Base-by-base conservation (phyloP, 768 basidiomycete genomes). In the Leccinum arenicola region DNA sequence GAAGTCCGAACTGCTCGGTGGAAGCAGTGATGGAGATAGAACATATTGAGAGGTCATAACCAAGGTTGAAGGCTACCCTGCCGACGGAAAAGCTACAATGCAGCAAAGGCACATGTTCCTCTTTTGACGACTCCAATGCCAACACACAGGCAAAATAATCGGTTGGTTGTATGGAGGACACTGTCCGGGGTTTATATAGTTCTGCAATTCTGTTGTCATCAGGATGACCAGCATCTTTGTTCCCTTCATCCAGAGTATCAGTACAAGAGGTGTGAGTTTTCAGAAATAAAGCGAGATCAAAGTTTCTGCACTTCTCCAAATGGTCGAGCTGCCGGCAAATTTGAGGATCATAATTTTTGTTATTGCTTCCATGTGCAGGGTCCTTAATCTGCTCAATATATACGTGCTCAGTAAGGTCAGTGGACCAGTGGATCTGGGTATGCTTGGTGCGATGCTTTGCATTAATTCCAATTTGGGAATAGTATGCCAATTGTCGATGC, bases 261-360 rank as follows among this genome's bases (percentile, higher is more conserved):
- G 19, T 10, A 10, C 6, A 47, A 27, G 27, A 7, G 12, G 21
- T 11, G 6, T 10, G n/a, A 19, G 21, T 21, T 14, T 31, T 40
- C 31, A 57, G 23, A 1, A 29, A 45, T 1, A 17, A 29, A 2
- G 56, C 43, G 7, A 52, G 38, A 2, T 57, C 21, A 19, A 51
- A 57, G 0, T 15, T 17, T 17, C 21, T 5, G 5, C 56, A 57
- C 31, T 57, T 57, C 8, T 57, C 31, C 3, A 11, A 15, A 11
- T 17, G 17, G 14, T 57, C 21, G 14, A 79, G 62, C 23, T 67
- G 57, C 1, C 69, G 59, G 45, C 70, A 73, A 27, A 78, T 77
- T 58, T 78, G 75, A 0, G 66, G 38, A 50, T 76, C 67, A 47
- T 74, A 74, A 17, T 73, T 61, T 3, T 71, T 69, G 40, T 75